Evolutionary conservation across 176 grass and related monocot genomes (phyloP).

Genomic region (Aegilops sharonensis): DNA sequence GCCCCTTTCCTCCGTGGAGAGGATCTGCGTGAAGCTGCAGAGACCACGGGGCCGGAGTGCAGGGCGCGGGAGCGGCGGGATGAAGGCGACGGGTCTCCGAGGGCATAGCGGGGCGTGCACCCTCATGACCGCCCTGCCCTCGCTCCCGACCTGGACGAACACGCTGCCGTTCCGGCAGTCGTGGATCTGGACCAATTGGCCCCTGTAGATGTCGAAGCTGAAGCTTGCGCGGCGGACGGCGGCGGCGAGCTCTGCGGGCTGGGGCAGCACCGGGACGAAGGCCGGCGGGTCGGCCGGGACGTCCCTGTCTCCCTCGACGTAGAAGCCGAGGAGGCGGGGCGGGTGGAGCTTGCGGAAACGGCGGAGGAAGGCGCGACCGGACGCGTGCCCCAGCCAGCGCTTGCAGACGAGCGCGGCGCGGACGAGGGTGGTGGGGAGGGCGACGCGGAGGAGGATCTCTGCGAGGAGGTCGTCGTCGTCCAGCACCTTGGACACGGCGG

Average conservation of each 20-base stretch:
- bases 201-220: neutral
- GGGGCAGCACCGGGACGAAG: no score
- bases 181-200: accelerated
- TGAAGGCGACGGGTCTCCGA: neutral
- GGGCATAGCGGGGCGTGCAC: neutral
- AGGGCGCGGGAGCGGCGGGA: neutral
- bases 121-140: neutral
- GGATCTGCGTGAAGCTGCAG: neutral
- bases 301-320: no score
- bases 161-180: neutral
- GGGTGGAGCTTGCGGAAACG: no score
- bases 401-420: no score
- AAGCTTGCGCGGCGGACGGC: neutral
- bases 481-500: no score
- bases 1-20: neutral
- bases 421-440: no score
- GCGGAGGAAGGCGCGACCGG: no score
- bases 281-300: no score
- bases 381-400: no score
- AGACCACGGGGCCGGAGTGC: neutral
- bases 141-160: neutral
- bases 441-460: no score
- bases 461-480: no score
- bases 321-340: no score
- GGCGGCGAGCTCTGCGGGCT: neutral